Conservation (phyloP, 805 yeast genomes). For the Blastobotrys attinorum region DNA sequence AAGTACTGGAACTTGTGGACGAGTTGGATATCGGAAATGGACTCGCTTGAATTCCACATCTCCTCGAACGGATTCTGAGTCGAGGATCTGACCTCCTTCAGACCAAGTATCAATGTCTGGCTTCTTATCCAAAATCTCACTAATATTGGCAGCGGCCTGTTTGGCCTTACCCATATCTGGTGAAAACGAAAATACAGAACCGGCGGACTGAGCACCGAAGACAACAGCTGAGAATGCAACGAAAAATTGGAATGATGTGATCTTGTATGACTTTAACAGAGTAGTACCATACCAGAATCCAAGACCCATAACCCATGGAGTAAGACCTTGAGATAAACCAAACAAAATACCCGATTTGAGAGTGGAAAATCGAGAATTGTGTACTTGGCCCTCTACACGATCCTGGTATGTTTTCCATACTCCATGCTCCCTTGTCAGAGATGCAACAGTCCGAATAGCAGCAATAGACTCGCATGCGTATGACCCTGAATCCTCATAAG, state of each 20-base stretch:
- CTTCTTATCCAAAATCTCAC: conserved; percentile 24
- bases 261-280: conserved; percentile 24
- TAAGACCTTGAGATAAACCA: conserved; percentile 32
- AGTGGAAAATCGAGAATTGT: conserved; percentile 21
- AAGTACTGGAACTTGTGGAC: conserved; percentile 45
- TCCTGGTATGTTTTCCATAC: conserved; percentile 26
- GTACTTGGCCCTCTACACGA: conserved; percentile 24
- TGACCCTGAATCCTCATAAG: conserved; percentile 33
- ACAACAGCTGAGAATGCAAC: conserved; percentile 32
- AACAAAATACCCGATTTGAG: conserved; percentile 29
- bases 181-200: conserved; percentile 32
- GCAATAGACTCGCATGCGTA: conserved; percentile 33
- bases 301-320: conserved; percentile 33
- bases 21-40: conserved; percentile 55
- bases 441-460: conserved; percentile 34
- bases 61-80: conserved; percentile 35
- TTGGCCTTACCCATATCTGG: conserved; percentile 38
- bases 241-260: conserved; percentile 28
- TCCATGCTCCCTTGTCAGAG: conserved; percentile 33
- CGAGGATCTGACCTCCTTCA: conserved; percentile 23
- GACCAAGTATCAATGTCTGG: conserved; percentile 30
- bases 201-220: conserved; percentile 36
- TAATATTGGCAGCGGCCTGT: conserved; percentile 29
- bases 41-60: conserved; percentile 48
- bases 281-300: conserved; percentile 39